Base-by-base conservation (phyloP, 108 stramenopile genomes). In the Nitzschia palea region DNA sequence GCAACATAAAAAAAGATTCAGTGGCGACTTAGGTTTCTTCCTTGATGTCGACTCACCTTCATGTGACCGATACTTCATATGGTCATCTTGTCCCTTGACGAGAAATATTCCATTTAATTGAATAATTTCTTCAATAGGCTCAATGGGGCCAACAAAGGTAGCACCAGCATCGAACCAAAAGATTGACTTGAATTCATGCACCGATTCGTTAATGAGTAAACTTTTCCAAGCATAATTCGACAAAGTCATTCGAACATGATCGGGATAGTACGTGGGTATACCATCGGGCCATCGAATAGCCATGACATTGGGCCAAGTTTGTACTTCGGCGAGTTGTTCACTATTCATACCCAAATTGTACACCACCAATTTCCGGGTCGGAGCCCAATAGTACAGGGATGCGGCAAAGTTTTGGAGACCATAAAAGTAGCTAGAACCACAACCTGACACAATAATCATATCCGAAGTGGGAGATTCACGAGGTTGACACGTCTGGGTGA, bases 141-240 rank as follows among this genome's bases (percentile, higher is more conserved):
- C 70, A 31, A 78, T 48, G 15, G 68, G 62, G 45, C 56, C 69
- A 22, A 50, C 36, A 62, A 77, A 66, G 23, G 63, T 65, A 20
- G 47, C 53, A 3, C 75, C 75, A 2, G 75, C 68, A 70, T 77
- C 75, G 27, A 77, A 43, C 70, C 69, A 70, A 40, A 77, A 66
- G 0, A 77, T 71, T 0, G 62, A 65, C 34, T 62, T 61, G 59
- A 66, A 77, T 35, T 66, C 47, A 18, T 77, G 61, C 17, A 77
- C 56, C n/a, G 75, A 26, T 44, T 70, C 68, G 40, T 70, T 59
- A 22, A 77, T 55, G 23, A 54, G 33, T 1, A 72, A 23, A 4
- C 63, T 57, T 47, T 78, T 71, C 71, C 70, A 78, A 5, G 77
- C 77, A 55, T 78, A 78, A 3, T 62, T 37, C 37, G 67, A 58